Evolutionary conservation across 805 yeast genomes (phyloP).

Genomic region (Wickerhamiella brachini): DNA sequence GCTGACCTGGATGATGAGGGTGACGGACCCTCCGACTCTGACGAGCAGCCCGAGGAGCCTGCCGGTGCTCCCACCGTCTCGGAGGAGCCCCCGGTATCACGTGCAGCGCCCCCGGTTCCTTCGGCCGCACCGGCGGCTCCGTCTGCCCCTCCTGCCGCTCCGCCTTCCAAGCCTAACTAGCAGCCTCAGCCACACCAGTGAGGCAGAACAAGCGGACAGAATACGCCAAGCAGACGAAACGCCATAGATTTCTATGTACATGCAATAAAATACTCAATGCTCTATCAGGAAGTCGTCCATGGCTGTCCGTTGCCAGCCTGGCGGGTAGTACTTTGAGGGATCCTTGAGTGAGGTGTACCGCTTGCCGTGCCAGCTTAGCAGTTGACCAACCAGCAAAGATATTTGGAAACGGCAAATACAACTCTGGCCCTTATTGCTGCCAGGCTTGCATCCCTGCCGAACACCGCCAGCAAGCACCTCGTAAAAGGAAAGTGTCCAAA

Average conservation of each 20-base stretch:
- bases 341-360: not conserved
- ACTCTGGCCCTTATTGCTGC: conserved; percentile 8
- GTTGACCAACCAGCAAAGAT: not conserved
- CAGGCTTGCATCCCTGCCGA: conserved; percentile 12
- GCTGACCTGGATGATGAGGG: conserved; percentile 11
- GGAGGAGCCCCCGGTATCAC: not conserved
- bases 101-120: not conserved
- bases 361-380: not conserved
- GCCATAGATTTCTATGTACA: not conserved
- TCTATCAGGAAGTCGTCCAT: conserved; percentile 9
- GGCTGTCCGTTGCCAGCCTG: conserved; percentile 15
- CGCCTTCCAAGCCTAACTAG: not conserved
- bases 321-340: conserved; percentile 9
- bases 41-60: conserved; percentile 7
- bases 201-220: too few species aligned
- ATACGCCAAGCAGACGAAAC: too few species aligned
- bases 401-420: conserved; percentile 1
- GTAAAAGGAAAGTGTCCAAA: conserved; percentile 10
- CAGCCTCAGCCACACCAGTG: too few species aligned
- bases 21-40: conserved; percentile 11
- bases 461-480: conserved; percentile 18
- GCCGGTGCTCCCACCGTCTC: conserved; percentile 2
- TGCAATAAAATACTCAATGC: not conserved
- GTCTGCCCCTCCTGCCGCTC: conserved; percentile 1
- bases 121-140: conserved; percentile 2